phyloP scores from a whole-genome alignment of 805 yeast species.

The Cyberlindnera maritima region DNA sequence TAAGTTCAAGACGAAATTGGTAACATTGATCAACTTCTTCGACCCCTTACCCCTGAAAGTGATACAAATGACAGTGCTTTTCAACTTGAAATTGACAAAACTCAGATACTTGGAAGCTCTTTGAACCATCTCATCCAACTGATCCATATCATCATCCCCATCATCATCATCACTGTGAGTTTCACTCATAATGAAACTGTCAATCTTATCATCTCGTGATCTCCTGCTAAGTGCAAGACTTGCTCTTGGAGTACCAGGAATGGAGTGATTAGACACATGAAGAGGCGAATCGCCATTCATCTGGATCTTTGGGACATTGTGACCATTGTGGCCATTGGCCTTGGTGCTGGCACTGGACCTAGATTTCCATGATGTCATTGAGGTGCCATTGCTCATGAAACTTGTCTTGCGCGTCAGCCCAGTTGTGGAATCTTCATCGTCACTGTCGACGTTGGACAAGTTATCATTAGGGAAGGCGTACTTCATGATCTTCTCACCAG shows the following conservation, averaged over 20 bases:
- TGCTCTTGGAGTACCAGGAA: conserved; percentile 9
- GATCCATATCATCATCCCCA: conserved; percentile 27
- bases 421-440: conserved; percentile 4
- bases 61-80: conserved; percentile 53
- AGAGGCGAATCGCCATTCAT: neutral
- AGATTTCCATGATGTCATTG: neutral
- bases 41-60: conserved; percentile 78
- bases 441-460: conserved; percentile 15
- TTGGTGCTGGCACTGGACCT: neutral
- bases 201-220: conserved; percentile 15
- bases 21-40: conserved; percentile 70
- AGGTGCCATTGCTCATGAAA: neutral
- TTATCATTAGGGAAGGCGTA: conserved; percentile 65
- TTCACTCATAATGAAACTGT: conserved; percentile 4
- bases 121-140: conserved; percentile 61
- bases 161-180: conserved; percentile 5
- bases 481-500: conserved; percentile 58
- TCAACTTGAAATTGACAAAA: conserved; percentile 54
- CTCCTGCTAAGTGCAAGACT: conserved; percentile 9
- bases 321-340: neutral
- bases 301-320: neutral
- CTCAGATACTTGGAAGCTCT: conserved; percentile 75
- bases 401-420: neutral
- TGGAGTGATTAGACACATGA: neutral
- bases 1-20: conserved; percentile 61